These are phyloP conservation scores for Ziziphus jujuba DNA, from an alignment of 306 rosid species.

Conservation along the genomic window DNA sequence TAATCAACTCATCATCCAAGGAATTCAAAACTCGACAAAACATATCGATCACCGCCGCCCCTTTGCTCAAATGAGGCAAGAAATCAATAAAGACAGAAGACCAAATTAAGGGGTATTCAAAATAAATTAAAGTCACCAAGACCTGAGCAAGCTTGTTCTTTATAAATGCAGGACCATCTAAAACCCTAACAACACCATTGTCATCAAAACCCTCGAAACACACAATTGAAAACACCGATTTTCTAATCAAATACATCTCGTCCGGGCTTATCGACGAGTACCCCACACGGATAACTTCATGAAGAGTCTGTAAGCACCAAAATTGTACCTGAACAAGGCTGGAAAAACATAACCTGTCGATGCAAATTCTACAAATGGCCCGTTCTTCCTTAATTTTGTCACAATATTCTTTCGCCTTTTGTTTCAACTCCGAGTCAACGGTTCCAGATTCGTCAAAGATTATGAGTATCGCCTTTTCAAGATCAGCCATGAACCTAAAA, in stretches of 20 bases:
- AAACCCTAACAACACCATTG: constrained; percentile 53
- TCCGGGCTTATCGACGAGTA: constrained; percentile 65
- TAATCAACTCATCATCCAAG: constrained; percentile 80
- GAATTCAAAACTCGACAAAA: constrained; percentile 89
- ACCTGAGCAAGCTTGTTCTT: constrained; percentile 84
- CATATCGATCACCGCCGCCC: constrained; percentile 79
- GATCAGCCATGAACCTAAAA: constrained; percentile 69
- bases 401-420: constrained; percentile 64
- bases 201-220: constrained; percentile 62
- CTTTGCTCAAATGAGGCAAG: constrained; percentile 70
- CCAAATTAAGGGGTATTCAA: constrained; percentile 84
- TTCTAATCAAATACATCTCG: constrained; percentile 71
- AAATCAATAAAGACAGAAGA: constrained; percentile 81
- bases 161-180: constrained; percentile 78
- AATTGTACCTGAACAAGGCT: constrained; percentile 78
- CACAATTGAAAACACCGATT: constrained; percentile 70
- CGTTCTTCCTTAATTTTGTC: constrained; percentile 63
- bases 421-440: constrained; percentile 60
- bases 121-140: constrained; percentile 73
- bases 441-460: constrained; percentile 80
- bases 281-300: constrained; percentile 64
- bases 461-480: constrained; percentile 80
- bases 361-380: constrained; percentile 65
- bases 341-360: constrained; percentile 69
- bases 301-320: constrained; percentile 91